A percentile compares a stretch with the other conserved stretches of the same genome.
Conservation (phyloP, 1,284 basidiomycete species). For the Dichomitus squalens region DNA sequence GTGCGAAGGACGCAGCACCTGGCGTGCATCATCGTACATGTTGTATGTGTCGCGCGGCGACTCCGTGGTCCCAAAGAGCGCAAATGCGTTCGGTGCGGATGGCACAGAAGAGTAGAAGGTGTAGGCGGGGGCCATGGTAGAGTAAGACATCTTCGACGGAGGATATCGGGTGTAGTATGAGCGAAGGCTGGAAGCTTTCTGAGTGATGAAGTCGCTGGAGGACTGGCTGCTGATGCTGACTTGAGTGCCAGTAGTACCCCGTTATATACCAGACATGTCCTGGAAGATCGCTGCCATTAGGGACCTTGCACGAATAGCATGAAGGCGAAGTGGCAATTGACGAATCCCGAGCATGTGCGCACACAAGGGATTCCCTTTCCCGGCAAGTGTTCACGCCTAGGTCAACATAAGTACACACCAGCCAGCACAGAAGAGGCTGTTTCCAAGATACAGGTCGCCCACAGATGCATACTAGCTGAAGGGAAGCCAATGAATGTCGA, state of each 20-base stretch:
- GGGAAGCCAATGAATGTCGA: neutral
- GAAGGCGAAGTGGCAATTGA: neutral
- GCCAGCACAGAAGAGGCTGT: neutral
- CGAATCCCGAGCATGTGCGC: neutral
- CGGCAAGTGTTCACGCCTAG: neutral
- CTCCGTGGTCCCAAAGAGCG: constrained; percentile 20
- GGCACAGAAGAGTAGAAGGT: constrained; percentile 13
- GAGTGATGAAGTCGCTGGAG: neutral
- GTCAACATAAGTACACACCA: neutral
- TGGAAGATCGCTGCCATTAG: neutral
- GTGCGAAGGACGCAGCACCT: constrained; percentile 4
- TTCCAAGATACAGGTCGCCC: neutral
- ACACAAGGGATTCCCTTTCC: neutral
- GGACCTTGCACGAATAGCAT: neutral
- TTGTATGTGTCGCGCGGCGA: constrained; percentile 24
- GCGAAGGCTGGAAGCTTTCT: neutral
- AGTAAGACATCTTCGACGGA: constrained; percentile 11
- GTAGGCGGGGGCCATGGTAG: constrained; percentile 1
- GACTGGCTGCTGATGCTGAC: neutral
- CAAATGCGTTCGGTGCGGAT: constrained; percentile 19
- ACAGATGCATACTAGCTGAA: neutral
- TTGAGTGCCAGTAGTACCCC: neutral
- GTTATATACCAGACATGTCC: neutral
- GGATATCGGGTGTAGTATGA: neutral
- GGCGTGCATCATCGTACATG: constrained; percentile 21